These are phyloP conservation scores for Plectosphaerella cucumerina DNA, from an alignment of 2,329 filamentous ascomycete species.

Conservation along the genomic window DNA sequence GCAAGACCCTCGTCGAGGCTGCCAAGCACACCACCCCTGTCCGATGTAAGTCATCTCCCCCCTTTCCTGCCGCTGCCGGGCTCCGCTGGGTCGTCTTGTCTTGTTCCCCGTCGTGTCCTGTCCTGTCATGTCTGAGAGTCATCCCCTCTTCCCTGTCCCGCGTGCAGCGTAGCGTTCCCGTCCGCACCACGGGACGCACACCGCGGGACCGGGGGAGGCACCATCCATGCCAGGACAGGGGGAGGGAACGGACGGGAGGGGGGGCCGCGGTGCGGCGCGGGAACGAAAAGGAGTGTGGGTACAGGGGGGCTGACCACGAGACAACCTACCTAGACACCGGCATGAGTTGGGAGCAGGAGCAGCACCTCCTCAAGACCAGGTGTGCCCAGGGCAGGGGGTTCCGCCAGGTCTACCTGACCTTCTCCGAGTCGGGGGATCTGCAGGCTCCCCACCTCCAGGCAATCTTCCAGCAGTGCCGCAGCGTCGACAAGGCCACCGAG, in stretches of 20 bases:
- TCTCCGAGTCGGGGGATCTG: slow-evolving; percentile 1
- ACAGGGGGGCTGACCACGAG: background rate
- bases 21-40: slow-evolving; percentile 2
- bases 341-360: slow-evolving; percentile 1
- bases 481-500: background rate
- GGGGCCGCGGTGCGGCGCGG: background rate
- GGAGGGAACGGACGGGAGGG: too few species aligned
- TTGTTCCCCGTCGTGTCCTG: too few species aligned
- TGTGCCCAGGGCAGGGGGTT: background rate
- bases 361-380: slow-evolving; percentile 3
- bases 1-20: background rate
- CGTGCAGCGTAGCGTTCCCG: too few species aligned
- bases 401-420: background rate
- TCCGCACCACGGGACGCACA: too few species aligned
- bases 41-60: slow-evolving; percentile 4
- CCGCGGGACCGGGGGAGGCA: too few species aligned
- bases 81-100: background rate
- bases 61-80: too few species aligned
- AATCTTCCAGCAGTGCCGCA: slow-evolving; percentile 4
- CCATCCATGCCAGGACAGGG: too few species aligned
- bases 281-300: background rate
- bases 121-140: too few species aligned
- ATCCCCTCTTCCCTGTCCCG: too few species aligned
- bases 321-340: slow-evolving; percentile 1
- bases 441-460: background rate